phyloP scores from a whole-genome alignment of 495 filamentous ascomycete genomes.

The Pyrenopolyporus hunteri region DNA sequence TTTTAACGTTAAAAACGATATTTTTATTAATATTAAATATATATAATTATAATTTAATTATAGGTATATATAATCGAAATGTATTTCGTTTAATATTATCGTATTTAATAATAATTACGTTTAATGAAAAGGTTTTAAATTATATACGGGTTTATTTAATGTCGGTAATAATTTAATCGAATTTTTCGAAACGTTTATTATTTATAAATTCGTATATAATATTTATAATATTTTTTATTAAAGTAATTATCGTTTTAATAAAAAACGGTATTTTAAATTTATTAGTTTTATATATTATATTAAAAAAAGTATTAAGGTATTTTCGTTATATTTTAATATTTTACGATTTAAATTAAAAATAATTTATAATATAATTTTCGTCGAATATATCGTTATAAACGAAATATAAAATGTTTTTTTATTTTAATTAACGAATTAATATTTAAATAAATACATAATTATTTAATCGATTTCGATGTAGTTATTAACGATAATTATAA shows the following conservation, averaged over 20 bases:
- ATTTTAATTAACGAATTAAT: not conserved
- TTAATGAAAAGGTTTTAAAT: not conserved
- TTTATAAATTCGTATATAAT: not conserved
- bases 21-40: not conserved
- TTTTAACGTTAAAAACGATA: not conserved
- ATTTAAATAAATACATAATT: not conserved
- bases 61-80: not conserved
- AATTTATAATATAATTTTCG: not conserved
- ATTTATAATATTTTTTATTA: not conserved
- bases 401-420: not conserved
- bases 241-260: not conserved
- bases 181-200: not conserved
- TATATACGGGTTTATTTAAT: not conserved
- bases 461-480: not conserved
- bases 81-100: not conserved
- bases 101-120: not conserved
- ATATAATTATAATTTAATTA: not conserved
- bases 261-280: not conserved
- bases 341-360: not conserved
- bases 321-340: not conserved
- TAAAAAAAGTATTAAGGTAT: not conserved
- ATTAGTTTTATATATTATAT: not conserved
- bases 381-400: not conserved
- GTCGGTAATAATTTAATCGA: not conserved
- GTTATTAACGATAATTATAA: not conserved